Conservation (phyloP, 1,139 yeast genomes). For the Martiniozyma asiatica region DNA sequence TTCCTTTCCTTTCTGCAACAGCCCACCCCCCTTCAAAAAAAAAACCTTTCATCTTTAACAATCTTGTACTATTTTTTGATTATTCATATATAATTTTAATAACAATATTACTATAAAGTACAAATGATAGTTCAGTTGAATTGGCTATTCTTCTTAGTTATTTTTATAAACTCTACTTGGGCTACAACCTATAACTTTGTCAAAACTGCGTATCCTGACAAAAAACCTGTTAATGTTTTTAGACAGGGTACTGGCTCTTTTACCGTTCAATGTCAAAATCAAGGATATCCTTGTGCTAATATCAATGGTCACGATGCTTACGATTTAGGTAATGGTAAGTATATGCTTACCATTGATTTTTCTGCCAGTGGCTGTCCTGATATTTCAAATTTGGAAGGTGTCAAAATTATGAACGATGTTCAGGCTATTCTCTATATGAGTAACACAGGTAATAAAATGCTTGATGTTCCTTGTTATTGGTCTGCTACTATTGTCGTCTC, state of each 20-base stretch:
- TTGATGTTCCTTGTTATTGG: slow-evolving; percentile 21
- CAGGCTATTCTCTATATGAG: slow-evolving; percentile 10
- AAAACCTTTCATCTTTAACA: no score
- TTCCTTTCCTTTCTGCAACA: no score
- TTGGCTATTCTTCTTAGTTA: neutral
- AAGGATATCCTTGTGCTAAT: slow-evolving; percentile 15
- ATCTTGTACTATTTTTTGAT: no score
- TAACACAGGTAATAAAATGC: slow-evolving; percentile 8
- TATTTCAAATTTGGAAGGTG: slow-evolving; percentile 16
- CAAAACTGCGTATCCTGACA: slow-evolving; percentile 1
- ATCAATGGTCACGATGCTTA: slow-evolving; percentile 15
- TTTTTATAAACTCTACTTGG: neutral
- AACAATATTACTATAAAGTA: neutral
- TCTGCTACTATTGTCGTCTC: slow-evolving; percentile 15
- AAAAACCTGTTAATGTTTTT: neutral
- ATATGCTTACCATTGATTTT: slow-evolving; percentile 20
- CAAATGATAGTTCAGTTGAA: slow-evolving; percentile 1
- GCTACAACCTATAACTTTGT: neutral
- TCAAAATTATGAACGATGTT: slow-evolving; percentile 22
- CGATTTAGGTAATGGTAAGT: slow-evolving; percentile 14
- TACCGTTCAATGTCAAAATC: slow-evolving; percentile 1
- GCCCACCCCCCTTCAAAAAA: no score
- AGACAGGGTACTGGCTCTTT: neutral
- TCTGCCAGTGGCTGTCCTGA: slow-evolving; percentile 13
- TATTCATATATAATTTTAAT: neutral